These are phyloP conservation scores for Priceomyces haplophilus DNA, from an alignment of 805 yeast species.

Conservation along the genomic window DNA sequence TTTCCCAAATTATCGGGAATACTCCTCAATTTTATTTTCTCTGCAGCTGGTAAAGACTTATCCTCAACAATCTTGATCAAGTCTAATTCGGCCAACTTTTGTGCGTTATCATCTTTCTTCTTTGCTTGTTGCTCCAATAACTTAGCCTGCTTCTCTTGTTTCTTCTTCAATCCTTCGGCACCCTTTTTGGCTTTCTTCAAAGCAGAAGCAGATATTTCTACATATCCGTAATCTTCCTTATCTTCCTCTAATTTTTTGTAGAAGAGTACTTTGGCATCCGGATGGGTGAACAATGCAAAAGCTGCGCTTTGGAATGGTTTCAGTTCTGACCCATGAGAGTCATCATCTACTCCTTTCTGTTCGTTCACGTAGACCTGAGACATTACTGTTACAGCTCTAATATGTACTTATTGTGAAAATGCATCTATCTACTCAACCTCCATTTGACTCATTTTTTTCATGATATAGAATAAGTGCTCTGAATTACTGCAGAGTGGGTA, in stretches of 20 bases:
- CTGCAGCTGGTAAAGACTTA: conserved; percentile 64
- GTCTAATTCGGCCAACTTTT: conserved; percentile 74
- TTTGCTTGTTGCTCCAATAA: conserved; percentile 62
- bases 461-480: neutral
- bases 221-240: conserved; percentile 49
- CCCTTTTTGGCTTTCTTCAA: conserved; percentile 96
- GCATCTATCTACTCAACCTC: neutral
- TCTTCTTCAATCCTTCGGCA: conserved; percentile 85
- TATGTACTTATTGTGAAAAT: neutral
- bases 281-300: conserved; percentile 59
- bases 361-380: conserved; percentile 69
- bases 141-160: conserved; percentile 63
- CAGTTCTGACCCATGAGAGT: conserved; percentile 58
- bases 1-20: conserved; percentile 54
- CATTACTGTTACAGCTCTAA: conserved; percentile 17
- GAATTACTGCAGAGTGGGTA: conserved; percentile 1
- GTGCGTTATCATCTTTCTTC: conserved; percentile 55
- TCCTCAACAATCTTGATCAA: conserved; percentile 72
- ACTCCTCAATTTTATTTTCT: conserved; percentile 59
- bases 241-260: conserved; percentile 57
- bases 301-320: conserved; percentile 82
- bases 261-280: conserved; percentile 57
- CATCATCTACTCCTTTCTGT: conserved; percentile 61
- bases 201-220: conserved; percentile 84
- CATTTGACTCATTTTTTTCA: too few species aligned